Conservation (phyloP, 148 eudicot species). For the Cornus florida region DNA sequence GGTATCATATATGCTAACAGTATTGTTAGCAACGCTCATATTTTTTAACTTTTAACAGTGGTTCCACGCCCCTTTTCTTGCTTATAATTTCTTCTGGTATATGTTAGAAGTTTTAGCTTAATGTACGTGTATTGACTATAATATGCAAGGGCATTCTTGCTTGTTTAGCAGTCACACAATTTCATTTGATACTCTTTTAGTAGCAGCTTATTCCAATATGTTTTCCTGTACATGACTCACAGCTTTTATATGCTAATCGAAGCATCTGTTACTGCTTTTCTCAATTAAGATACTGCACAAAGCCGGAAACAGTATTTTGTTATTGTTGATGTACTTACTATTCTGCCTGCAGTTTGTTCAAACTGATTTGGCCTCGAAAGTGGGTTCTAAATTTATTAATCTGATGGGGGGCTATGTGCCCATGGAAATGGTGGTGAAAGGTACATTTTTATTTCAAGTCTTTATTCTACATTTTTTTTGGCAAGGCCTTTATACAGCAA, state of each 20-base stretch:
- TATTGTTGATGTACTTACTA: constrained; percentile 4
- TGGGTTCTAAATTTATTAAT: constrained; percentile 34
- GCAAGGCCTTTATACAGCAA: not conserved
- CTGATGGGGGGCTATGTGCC: constrained; percentile 66
- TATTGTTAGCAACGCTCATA: too few relatives aligned
- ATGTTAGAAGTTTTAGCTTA: not conserved
- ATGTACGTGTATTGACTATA: not conserved
- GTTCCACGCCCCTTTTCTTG: not conserved
- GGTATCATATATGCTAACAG: too few relatives aligned
- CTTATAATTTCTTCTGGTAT: not conserved
- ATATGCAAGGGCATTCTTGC: not conserved
- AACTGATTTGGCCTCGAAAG: constrained; percentile 52
- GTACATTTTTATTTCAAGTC: constrained; percentile 28
- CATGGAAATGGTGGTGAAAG: constrained; percentile 74
- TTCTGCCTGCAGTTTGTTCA: constrained; percentile 66
- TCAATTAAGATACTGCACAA: not conserved
- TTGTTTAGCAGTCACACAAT: not conserved
- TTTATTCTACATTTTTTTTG: not conserved
- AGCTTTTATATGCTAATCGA: not conserved
- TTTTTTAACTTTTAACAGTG: not conserved
- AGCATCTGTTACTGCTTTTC: not conserved
- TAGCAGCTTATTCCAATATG: not conserved
- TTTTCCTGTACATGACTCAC: not conserved
- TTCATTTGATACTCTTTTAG: not conserved
- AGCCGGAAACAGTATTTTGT: not conserved